These are phyloP conservation scores for Yarrowia sp. DNA, from an alignment of 805 yeast genomes.

Conservation along the genomic window DNA sequence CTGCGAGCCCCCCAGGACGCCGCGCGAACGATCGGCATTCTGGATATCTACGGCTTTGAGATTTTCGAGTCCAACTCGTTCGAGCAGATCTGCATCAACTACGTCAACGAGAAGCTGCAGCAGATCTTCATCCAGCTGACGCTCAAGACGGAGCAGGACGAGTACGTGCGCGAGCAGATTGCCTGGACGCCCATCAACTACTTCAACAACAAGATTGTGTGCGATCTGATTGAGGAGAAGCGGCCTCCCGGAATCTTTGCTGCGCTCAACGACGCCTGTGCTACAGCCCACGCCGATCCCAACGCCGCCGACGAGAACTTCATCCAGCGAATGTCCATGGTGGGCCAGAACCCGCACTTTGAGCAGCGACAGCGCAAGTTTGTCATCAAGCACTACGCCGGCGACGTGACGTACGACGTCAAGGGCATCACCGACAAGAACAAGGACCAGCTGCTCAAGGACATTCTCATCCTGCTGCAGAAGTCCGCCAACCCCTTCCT, in stretches of 20 bases:
- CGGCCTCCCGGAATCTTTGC: conserved; percentile 97
- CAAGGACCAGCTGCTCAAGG: conserved; percentile 89
- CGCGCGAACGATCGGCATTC: conserved; percentile 77
- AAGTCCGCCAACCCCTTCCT: conserved; percentile 69
- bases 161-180: conserved; percentile 90
- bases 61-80: conserved; percentile 93
- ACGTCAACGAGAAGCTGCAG: conserved; percentile 92
- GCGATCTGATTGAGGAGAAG: conserved; percentile 89
- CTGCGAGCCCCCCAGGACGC: conserved; percentile 52
- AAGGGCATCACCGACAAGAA: conserved; percentile 92
- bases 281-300: conserved; percentile 98
- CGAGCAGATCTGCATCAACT: conserved; percentile 93
- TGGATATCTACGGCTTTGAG: conserved; percentile 95
- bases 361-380: conserved; percentile 86
- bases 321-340: conserved; percentile 84
- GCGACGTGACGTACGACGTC: conserved; percentile 93
- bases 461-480: conserved; percentile 72
- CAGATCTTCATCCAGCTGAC: conserved; percentile 96
- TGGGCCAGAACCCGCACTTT: conserved; percentile 78
- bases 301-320: conserved; percentile 95
- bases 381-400: conserved; percentile 93
- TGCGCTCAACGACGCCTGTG: conserved; percentile 93
- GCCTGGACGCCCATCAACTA: conserved; percentile 97
- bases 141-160: conserved; percentile 95
- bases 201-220: conserved; percentile 92